Base-by-base conservation (phyloP, 148 eudicot genomes). In the Amaranthus hypochondriacus region DNA sequence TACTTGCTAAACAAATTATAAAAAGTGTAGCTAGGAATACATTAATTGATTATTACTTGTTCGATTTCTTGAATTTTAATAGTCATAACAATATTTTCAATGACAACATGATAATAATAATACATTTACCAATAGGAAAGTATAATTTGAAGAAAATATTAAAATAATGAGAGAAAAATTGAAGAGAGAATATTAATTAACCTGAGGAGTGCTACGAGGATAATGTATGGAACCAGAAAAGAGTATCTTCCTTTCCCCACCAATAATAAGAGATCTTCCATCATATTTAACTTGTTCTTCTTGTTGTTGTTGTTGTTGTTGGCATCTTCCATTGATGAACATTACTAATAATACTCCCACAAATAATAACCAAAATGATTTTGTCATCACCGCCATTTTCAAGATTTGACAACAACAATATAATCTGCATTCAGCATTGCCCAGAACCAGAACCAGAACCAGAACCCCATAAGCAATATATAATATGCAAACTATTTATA, bases 201-300 rank as follows among this genome's bases (percentile, higher is more conserved):
- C 98, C 90, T 90, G 76, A 62, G 96, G 94, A 21, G 96, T 89
- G 66, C 92, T 89, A 14, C 98, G 89, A 66, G 98, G 93, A 76
- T 92, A 92, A 62, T 90, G 96, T 79, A 92, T 87, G 28, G 96
- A 90, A 62, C 96, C 97, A 6, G 98, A 93, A 52, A 93, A 86
- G 51, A 93, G 69, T n/a, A 93, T 76, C 64, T 78, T 84, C 56
- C 89, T 73, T 66, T 83, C 76, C 2, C 92, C 95, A 64, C 77
- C 82, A 55, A 93, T 85, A 7, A 88, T 81, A 43, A 91, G 72
- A 5, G 98, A 89, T 82, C 97, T 81, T 21, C 96, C 94, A 76
- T 93, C 98, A 56, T 90, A 90, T 1, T 68, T 85, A 42, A 89
- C 94, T 14, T 58, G 80, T 43, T 44, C 82, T 42, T 66, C 62